phyloP scores from a whole-genome alignment of 257 asterid genomes.

The Fraxinus quadrangulata region DNA sequence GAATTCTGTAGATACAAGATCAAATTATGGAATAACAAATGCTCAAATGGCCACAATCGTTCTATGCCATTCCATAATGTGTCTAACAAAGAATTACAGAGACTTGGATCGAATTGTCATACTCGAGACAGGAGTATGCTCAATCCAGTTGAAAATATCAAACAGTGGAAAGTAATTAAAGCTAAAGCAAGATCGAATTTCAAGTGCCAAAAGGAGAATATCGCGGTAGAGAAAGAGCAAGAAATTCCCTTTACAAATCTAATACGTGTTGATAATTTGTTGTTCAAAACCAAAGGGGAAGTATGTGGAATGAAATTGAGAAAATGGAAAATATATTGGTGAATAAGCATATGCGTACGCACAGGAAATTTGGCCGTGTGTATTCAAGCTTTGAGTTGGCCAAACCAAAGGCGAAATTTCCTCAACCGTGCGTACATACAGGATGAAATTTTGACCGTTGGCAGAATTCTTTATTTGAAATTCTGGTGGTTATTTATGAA shows the following conservation, averaged over 20 bases:
- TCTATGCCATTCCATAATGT: not conserved
- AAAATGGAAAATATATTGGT: no score
- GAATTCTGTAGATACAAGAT: slow-evolving; percentile 9
- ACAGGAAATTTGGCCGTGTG: no score
- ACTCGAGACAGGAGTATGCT: slow-evolving; percentile 49
- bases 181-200: slow-evolving; percentile 38
- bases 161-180: slow-evolving; percentile 66
- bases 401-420: no score
- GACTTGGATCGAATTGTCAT: slow-evolving; percentile 21
- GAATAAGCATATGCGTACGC: no score
- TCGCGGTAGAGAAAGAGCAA: slow-evolving; percentile 23
- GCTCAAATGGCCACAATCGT: not conserved
- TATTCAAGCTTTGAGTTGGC: no score
- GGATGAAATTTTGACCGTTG: no score
- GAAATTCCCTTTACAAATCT: not conserved
- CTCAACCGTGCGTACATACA: no score
- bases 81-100: slow-evolving; percentile 20
- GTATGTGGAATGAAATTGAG: no score
- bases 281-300: no score
- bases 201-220: slow-evolving; percentile 50
- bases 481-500: no score
- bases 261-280: no score
- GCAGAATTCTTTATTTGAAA: no score
- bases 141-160: slow-evolving; percentile 69
- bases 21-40: not conserved